Evolutionary conservation across 176 grass and related monocot species (phyloP).

Genomic region (Elymus sibiricus): DNA sequence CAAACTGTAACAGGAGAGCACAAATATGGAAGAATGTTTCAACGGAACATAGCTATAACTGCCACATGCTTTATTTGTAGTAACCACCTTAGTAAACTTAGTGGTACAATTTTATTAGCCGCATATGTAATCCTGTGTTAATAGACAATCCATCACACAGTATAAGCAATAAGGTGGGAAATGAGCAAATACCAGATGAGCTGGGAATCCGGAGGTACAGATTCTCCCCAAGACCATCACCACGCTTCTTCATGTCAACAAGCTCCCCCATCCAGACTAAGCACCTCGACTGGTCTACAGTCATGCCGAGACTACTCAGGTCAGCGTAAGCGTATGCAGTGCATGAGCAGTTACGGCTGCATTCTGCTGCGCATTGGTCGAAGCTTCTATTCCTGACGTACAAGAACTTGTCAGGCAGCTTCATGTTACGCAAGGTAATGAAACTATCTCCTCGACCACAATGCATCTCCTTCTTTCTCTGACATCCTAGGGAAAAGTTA

Average conservation of each 20-base stretch:
- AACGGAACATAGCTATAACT: neutral
- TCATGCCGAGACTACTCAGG: neutral
- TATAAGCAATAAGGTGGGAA: neutral
- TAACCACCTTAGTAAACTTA: neutral
- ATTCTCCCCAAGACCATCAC: slow-evolving; percentile 22
- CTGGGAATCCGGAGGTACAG: slow-evolving; percentile 28
- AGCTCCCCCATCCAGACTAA: slow-evolving; percentile 54
- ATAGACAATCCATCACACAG: neutral
- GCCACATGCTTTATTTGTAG: neutral
- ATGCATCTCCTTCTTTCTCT: slow-evolving; percentile 13
- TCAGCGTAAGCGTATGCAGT: slow-evolving; percentile 38
- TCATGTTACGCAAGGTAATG: neutral
- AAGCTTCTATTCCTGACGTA: slow-evolving; percentile 17
- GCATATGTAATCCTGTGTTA: neutral
- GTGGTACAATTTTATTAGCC: neutral
- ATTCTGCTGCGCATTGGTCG: slow-evolving; percentile 19
- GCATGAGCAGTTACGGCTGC: slow-evolving; percentile 56
- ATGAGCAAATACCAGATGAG: slow-evolving; percentile 23
- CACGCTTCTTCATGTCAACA: slow-evolving; percentile 24
- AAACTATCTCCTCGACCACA: neutral
- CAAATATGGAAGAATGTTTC: neutral
- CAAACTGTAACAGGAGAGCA: neutral
- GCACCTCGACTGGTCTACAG: slow-evolving; percentile 32
- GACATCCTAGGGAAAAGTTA: slow-evolving; percentile 15
- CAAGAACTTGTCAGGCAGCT: slow-evolving; percentile 19